Evolutionary conservation across 2,329 filamentous ascomycete genomes (phyloP), one percentile per base, ranked within the genome.

Genomic region (Clonostachys rhizophaga): DNA sequence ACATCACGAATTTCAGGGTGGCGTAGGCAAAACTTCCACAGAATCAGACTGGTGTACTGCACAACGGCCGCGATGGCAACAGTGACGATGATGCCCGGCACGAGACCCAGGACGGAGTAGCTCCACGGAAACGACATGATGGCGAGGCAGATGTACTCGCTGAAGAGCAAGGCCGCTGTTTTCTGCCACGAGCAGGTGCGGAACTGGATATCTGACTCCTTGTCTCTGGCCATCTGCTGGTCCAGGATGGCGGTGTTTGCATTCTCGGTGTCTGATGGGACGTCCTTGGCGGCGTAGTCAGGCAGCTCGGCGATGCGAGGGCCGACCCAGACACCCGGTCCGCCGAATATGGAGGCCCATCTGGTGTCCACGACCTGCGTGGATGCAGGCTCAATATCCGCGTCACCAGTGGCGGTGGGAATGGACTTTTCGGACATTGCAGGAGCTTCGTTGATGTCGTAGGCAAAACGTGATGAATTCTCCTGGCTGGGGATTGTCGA

Each of bases 81-180:
- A 0, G 91, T 96, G 61, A 95, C 63, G 51, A 96, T 92, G 46
- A 96, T 66, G 20, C 75, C 91, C 0, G 91, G 91, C 1, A 96
- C 89, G 14, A 96, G 77, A 8, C 91, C 91, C 8, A 96, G 79
- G 30, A 92, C 72, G 40, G 89, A 89, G 67, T 96, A 96, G 0
- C 90, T 95, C 78, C 88, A 95, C 0, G 91, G 91, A 56, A 96
- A 96, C 44, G 89, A 95, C 91, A 96, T 96, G 62, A 96, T 96
- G 49, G 81, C 63, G 67, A 96, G 71, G 64, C 90, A 95, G 50
- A 96, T 96, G 65, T 96, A 96, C 72, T 96, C 91, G 44, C 89
- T 94, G 69, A 96, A 96, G 45, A 96, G 81, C 55, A 96, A 66
- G 2, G 86, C 90, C 1, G 91, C 90, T 46, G 91, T 96, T 86